Evolutionary conservation across 2,329 filamentous ascomycete species (phyloP).

Genomic region (Pseudocercospora macadamiae): DNA sequence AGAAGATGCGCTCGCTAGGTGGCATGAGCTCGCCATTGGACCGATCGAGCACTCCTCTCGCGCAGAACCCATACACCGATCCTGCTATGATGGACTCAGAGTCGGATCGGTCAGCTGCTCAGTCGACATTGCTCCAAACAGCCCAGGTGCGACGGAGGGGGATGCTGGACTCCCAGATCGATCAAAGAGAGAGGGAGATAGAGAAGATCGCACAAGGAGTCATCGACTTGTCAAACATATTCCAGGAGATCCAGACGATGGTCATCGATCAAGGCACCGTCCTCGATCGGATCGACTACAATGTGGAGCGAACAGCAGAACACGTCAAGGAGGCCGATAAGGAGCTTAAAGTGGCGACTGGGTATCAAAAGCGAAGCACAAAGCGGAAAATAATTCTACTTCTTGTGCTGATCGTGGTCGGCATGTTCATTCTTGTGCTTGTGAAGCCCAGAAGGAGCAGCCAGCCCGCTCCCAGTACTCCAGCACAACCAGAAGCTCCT

Average conservation of each 20-base stretch:
- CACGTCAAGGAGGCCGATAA: constrained; percentile 93
- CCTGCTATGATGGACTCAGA: constrained; percentile 92
- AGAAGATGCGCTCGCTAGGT: constrained; percentile 55
- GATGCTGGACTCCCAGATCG: constrained; percentile 78
- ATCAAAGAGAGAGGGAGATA: constrained; percentile 92
- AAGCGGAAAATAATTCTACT: constrained; percentile 93
- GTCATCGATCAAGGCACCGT: constrained; percentile 60
- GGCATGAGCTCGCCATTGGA: constrained; percentile 54
- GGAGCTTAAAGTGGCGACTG: constrained; percentile 83
- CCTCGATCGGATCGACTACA: constrained; percentile 68
- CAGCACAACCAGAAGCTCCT: constrained; percentile 18
- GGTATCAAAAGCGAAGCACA: constrained; percentile 83
- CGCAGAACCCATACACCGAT: constrained; percentile 72
- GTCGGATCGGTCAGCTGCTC: constrained; percentile 87
- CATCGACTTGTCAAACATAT: constrained; percentile 94
- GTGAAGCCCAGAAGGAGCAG: constrained; percentile 69
- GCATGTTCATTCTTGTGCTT: constrained; percentile 80
- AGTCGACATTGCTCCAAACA: constrained; percentile 82
- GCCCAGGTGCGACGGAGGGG: constrained; percentile 61
- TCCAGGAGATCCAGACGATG: constrained; percentile 94
- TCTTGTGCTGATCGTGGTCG: constrained; percentile 80
- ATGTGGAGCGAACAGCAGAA: constrained; percentile 91
- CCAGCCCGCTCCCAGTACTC: background rate
- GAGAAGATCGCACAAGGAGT: constrained; percentile 98
- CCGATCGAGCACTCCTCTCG: constrained; percentile 49